Percentiles rank a stretch among this genome's conserved stretches.
These are phyloP conservation scores for Spiromastix sp. DNA, from an alignment of 2,329 filamentous ascomycete genomes.

Conservation along the genomic window DNA sequence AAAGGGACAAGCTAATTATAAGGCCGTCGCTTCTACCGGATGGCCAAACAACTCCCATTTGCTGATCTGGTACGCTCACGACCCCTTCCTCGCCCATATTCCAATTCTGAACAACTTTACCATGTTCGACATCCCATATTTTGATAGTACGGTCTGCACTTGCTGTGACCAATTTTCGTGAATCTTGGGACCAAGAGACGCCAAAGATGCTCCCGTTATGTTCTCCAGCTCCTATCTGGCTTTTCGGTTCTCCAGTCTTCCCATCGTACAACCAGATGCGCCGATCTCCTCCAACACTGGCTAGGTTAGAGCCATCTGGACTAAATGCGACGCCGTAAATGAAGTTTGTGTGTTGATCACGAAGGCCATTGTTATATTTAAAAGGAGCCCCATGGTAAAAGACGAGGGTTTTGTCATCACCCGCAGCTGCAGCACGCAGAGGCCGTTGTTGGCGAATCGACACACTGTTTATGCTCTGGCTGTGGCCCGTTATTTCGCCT, in stretches of 20 bases:
- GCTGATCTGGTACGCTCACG: constrained; percentile 69
- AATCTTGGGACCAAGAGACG: constrained; percentile 81
- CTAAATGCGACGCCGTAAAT: constrained; percentile 82
- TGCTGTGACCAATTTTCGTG: constrained; percentile 76
- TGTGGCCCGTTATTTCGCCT: constrained; percentile 87
- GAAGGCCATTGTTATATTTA: constrained; percentile 81
- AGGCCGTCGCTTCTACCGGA: constrained; percentile 71
- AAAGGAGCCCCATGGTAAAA: constrained; percentile 93
- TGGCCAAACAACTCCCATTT: constrained; percentile 90
- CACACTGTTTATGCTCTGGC: constrained; percentile 80
- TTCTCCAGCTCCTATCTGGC: constrained; percentile 58
- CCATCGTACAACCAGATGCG: constrained; percentile 93
- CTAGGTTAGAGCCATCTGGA: constrained; percentile 70
- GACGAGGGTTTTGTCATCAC: constrained; percentile 79
- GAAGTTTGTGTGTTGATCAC: constrained; percentile 75
- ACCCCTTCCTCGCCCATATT: constrained; percentile 64
- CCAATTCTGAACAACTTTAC: constrained; percentile 72
- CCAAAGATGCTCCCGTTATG: constrained; percentile 91
- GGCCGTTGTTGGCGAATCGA: constrained; percentile 82
- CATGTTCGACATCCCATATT: constrained; percentile 81
- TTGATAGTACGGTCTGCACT: constrained; percentile 92
- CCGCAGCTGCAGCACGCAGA: constrained; percentile 81
- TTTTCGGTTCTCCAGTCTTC: constrained; percentile 78
- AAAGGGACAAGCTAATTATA: constrained; percentile 80
- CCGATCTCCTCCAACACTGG: constrained; percentile 86